These are phyloP conservation scores for Quercus ilex DNA, from an alignment of 306 rosid species.

Conservation along the genomic window DNA sequence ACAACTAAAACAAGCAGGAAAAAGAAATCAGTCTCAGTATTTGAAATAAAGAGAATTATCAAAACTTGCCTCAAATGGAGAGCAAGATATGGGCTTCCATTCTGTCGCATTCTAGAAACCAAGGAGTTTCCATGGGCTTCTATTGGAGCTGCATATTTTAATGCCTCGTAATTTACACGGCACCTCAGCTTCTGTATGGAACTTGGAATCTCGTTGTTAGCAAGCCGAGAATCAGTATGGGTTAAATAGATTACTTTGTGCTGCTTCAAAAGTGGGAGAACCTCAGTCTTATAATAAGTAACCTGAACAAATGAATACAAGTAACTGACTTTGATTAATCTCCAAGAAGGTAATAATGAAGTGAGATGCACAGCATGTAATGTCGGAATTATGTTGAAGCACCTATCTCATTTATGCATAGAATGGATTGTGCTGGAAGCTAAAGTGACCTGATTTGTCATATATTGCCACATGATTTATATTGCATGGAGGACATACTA, in stretches of 20 bases:
- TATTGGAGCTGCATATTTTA: slow-evolving; percentile 79
- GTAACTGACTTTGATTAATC: slow-evolving; percentile 4
- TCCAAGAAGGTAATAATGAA: slow-evolving; percentile 12
- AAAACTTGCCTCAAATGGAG: slow-evolving; percentile 85
- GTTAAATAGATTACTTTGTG: slow-evolving; percentile 88
- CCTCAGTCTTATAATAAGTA: slow-evolving; percentile 70
- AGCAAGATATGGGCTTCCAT: slow-evolving; percentile 76
- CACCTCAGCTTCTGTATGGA: slow-evolving; percentile 88
- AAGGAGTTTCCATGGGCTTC: slow-evolving; percentile 70
- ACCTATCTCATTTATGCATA: slow-evolving; percentile 8
- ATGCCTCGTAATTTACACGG: slow-evolving; percentile 79
- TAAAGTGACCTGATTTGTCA: slow-evolving; percentile 4
- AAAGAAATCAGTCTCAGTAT: background rate
- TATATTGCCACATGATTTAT: slow-evolving; percentile 17
- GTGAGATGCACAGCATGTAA: slow-evolving; percentile 8
- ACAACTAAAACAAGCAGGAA: background rate
- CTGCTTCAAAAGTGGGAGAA: slow-evolving; percentile 77
- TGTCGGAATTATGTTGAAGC: background rate
- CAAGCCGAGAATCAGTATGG: slow-evolving; percentile 87
- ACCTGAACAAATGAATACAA: slow-evolving; percentile 49
- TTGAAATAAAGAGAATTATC: slow-evolving; percentile 14
- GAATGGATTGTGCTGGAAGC: slow-evolving; percentile 9
- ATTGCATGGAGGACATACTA: background rate
- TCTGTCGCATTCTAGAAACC: slow-evolving; percentile 82
- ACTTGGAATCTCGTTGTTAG: slow-evolving; percentile 62